Conservation (phyloP, 1,139 yeast species). For the Hemisphaericaspora lyxosophila region DNA sequence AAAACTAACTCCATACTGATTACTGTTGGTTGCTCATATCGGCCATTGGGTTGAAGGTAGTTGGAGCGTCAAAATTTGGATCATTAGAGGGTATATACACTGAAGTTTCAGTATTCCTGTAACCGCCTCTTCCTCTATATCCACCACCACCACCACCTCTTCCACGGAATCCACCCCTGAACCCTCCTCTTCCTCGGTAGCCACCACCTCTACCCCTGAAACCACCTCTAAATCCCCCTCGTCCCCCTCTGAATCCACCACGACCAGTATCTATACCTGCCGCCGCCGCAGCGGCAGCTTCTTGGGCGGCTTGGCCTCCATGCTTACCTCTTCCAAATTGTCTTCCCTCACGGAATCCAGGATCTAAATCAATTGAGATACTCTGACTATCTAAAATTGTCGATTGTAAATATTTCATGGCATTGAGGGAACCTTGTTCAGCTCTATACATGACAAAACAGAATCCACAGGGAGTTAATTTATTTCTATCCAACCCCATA, state of each 20-base stretch:
- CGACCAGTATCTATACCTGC: constrained; percentile 25
- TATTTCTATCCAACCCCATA: constrained; percentile 90
- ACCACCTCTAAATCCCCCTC: constrained; percentile 16
- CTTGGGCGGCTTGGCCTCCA: constrained; percentile 75
- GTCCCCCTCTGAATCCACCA: constrained; percentile 32
- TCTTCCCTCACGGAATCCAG: constrained; percentile 92
- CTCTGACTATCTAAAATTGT: constrained; percentile 80
- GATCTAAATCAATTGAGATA: constrained; percentile 84
- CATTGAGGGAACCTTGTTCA: constrained; percentile 71
- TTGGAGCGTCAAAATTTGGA: constrained; percentile 18
- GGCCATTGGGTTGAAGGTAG: constrained; percentile 18
- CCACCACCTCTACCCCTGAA: constrained; percentile 12
- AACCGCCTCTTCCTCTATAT: constrained; percentile 4
- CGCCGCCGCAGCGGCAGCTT: constrained; percentile 29
- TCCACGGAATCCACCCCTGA: constrained; percentile 14
- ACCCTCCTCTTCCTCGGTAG: constrained; percentile 1
- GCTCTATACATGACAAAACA: constrained; percentile 79
- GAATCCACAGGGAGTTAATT: constrained; percentile 92
- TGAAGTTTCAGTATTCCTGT: constrained; percentile 15
- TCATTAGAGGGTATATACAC: constrained; percentile 23
- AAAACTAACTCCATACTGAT: too few species aligned
- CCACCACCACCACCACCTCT: constrained; percentile 10
- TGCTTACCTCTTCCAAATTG: constrained; percentile 89
- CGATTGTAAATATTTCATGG: constrained; percentile 76
- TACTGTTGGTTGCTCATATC: constrained; percentile 1